These are phyloP conservation scores for Quillaja saponaria DNA, from an alignment of 306 rosid species.

Conservation along the genomic window DNA sequence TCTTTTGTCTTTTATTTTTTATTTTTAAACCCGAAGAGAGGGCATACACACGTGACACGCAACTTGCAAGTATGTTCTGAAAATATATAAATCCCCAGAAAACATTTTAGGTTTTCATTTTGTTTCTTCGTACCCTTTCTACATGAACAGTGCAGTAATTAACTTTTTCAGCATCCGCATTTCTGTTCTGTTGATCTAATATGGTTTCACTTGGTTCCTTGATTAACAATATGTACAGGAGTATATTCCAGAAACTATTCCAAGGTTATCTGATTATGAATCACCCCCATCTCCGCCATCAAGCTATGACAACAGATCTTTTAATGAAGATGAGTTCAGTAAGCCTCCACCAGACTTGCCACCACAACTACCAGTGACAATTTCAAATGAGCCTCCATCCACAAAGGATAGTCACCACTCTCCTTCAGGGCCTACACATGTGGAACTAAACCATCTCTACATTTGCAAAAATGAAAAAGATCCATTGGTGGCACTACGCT, in stretches of 20 bases:
- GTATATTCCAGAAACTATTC: conserved; percentile 45
- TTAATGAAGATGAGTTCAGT: conserved; percentile 59
- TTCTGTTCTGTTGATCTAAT: conserved; percentile 8
- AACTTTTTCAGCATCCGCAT: conserved; percentile 13
- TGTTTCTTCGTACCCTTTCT: background rate
- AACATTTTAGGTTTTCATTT: background rate
- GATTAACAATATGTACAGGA: conserved; percentile 46
- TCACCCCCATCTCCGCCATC: conserved; percentile 80
- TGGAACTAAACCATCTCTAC: conserved; percentile 76
- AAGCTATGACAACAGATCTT: conserved; percentile 62
- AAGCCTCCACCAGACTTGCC: conserved; percentile 83
- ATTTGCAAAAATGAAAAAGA: conserved; percentile 46
- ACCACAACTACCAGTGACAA: conserved; percentile 52
- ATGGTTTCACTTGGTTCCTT: conserved; percentile 25
- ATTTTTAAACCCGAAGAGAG: too few relatives aligned
- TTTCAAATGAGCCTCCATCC: conserved; percentile 44
- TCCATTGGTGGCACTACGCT: conserved; percentile 56
- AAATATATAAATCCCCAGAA: background rate
- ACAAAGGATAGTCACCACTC: conserved; percentile 26
- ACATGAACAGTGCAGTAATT: background rate
- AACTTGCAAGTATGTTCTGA: background rate
- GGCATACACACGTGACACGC: background rate
- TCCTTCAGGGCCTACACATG: conserved; percentile 37
- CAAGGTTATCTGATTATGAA: conserved; percentile 45
- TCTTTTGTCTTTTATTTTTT: too few relatives aligned